phyloP scores from a whole-genome alignment of 108 stramenopile genomes.

The Cyclotella choctawhatcheeana region DNA sequence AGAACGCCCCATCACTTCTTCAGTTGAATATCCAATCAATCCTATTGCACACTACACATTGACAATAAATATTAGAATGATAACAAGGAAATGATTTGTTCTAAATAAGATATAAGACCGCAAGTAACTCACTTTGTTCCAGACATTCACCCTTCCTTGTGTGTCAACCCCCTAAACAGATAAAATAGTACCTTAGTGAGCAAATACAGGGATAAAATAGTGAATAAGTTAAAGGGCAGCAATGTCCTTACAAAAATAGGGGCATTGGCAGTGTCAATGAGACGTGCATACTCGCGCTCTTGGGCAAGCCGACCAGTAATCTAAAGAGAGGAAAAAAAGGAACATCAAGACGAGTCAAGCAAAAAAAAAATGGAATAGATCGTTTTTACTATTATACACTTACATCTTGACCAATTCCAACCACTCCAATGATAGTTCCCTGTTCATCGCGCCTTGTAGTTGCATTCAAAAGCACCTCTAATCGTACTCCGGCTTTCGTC shows the following conservation, averaged over 20 bases:
- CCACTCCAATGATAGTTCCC: conserved; percentile 51
- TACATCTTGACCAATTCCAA: conserved; percentile 32
- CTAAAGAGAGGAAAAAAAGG: conserved; percentile 10
- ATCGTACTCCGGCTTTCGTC: conserved; percentile 37
- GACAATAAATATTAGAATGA: too few relatives aligned
- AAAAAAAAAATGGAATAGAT: too few relatives aligned
- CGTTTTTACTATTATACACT: too few relatives aligned
- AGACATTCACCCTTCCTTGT: conserved; percentile 59
- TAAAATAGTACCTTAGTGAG: too few relatives aligned
- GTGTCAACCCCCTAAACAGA: conserved; percentile 64
- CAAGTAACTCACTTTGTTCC: too few relatives aligned
- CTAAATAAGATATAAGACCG: too few relatives aligned
- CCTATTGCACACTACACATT: conserved; percentile 36
- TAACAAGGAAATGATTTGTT: too few relatives aligned
- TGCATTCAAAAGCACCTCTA: conserved; percentile 56
- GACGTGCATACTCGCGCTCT: conserved; percentile 19
- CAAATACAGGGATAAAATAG: too few relatives aligned
- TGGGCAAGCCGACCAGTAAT: conserved; percentile 46
- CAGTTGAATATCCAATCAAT: conserved; percentile 70
- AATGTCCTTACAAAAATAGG: too few relatives aligned
- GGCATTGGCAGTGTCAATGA: conserved; percentile 65
- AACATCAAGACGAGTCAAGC: too few relatives aligned
- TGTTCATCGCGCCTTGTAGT: conserved; percentile 48
- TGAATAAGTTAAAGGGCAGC: too few relatives aligned
- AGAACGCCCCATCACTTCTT: conserved; percentile 68